Base-by-base conservation (phyloP, 768 basidiomycete genomes). In the Fistulinella prunicolor region DNA sequence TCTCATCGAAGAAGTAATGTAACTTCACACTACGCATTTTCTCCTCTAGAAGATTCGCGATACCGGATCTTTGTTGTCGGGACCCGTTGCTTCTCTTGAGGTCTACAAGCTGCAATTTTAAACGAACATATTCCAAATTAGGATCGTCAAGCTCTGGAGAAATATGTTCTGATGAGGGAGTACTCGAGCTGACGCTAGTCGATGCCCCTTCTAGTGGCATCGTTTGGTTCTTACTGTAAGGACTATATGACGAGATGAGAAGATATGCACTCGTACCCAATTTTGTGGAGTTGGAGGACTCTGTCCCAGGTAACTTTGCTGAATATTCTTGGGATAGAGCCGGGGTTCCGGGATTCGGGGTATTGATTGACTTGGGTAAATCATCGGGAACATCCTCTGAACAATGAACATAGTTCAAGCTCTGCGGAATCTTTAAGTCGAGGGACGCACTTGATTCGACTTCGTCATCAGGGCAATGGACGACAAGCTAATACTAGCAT, bases 1-100 rank as follows among this genome's bases (percentile, higher is more conserved):
- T 71, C 56, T 80, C 74, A 47, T 87, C 75, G 59, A 93, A 92
- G 47, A 89, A 78, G 55, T 89, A 89, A 62, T 85, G 73, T 20
- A 70, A 68, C 58, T 77, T 76, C 21, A 82, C 61, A 20, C 59
- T 64, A 37, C 70, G 62, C 34, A 89, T 63, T 34, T 71, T 78
- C 40, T 68, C 58, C 9, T 72, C 75, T 30, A 87, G 62, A 22
- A 69, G 60, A 46, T 64, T 67, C 12, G 72, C 55, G 22, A 68
- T 58, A 17, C 61, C 47, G n/a, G 59, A 51, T 38, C 32, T 59
- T 57, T 37, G 54, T 38, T 65, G 60, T 34, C 56, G 60, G 3
- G 67, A 56, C 6, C n/a, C 14, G 21, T 65, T 57, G 23, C 64
- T 66, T 19, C 63, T 62, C n/a, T 72, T 73, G 20, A 82, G 67